Base-by-base conservation (phyloP, 495 filamentous ascomycete genomes). In the Zalerion maritima region DNA sequence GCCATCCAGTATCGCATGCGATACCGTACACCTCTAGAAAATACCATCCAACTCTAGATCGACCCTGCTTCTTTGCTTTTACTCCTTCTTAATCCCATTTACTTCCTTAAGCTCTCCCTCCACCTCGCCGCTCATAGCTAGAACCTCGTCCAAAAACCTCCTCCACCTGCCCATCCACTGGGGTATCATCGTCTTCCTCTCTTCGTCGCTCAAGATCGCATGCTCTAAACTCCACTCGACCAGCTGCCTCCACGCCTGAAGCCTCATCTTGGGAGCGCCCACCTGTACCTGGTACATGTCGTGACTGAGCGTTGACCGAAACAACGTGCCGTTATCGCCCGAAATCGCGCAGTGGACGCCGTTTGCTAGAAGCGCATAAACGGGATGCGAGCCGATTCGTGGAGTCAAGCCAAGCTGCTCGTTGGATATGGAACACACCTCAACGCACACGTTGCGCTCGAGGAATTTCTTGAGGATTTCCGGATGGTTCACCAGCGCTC, bases 361-460 rank as follows among this genome's bases (percentile, higher is more conserved):
- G 31, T 63, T 57, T 6, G 63, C 62, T 29, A 71, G 48, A 18
- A 71, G 36, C 20, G 38, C 50, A 21, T 67, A 69, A 18, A 67
- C 46, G n/a, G 57, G 35, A 26, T 71, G 67, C 10, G 59, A 57
- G 13, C 50, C 50, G 24, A 64, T 56, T 12, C 41, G 36, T 10
- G 57, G 52, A 18, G 58, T 59, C n/a, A 71, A 43, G 15, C 63
- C 62, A 9, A 71, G 43, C 4, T 91, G 68, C 51, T 91, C 84
- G 46, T 93, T 93, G 4, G 78, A 86, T 36, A 92, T 82, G 0
- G 87, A 86, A 40, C 86, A 96, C 26, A 77, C 73, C 48, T 97
- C 89, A 19, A 96, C 55, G 14, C 87, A 71, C 31, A 96, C 81
- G 30, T 71, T 69, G 37, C 77, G 77, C 29, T 78, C 68, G 49